Base-by-base conservation (phyloP, 257 asterid species). In the Lithospermum erythrorhizon region DNA sequence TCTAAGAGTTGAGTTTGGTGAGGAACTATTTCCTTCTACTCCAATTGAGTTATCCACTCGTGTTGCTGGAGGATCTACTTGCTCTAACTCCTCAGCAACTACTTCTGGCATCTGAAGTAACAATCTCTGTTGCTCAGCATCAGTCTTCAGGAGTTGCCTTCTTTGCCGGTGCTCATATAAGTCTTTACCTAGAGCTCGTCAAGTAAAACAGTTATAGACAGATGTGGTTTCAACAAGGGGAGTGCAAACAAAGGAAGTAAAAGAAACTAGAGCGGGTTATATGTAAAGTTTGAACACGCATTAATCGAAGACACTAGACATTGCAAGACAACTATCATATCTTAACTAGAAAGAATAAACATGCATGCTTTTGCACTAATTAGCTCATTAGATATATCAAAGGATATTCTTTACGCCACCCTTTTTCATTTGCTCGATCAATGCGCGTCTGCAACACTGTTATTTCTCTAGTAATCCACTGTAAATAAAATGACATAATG, bases 401-500 rank as follows among this genome's bases (percentile, higher is more conserved):
- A 87, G 98, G 98, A 90, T 90, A 90, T 90, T 87, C 88, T 81
- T 67, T 85, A 47, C 88, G 89, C 88, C 96, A 74, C 66, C 96
- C 98, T 69, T 87, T 90, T 66, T 87, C 96, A 70, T 82, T 87
- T 71, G 95, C 95, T 67, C 80, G 98, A 52, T 90, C 84, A 52
- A 86, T 86, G 65, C 53, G 86, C 59, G 67, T 79, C 68, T 85
- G 74, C 64, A 87, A 73, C 72, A 68, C 53, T 4, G 68, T 21
- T 68, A 90, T 61, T 70, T 87, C 93, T 73, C 69, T 79, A 52
- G 80, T 77, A 75, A 90, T 83, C 94, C 85, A 81, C 98, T 90
- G 85, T 47, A 76, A 57, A 72, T 74, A 68, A 53, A 61, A 37
- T 68, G 55, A 73, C 21, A 24, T 59, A 35, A 59, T 29, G n/a